Base-by-base conservation (phyloP, 306 rosid species). In the Luffa acutangula region DNA sequence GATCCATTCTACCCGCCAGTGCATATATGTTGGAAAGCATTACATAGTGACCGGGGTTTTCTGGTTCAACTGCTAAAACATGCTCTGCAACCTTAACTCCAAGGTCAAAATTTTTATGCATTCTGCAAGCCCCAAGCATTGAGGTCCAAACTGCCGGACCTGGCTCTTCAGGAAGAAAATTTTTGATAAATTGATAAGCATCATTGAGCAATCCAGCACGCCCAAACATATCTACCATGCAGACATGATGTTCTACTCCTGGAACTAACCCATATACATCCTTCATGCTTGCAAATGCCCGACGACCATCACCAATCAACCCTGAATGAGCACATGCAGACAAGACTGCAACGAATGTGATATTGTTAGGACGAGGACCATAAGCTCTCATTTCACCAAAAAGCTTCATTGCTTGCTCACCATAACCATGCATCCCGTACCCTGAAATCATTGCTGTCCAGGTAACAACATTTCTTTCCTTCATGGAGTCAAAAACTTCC, bases 391-490 rank as follows among this genome's bases (percentile, higher is more conserved):
- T 92, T 60, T 67, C 67, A 20, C 66, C 21, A 71, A 89, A 95
- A 70, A 92, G 87, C 59, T 89, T 86, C 85, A 87, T 60, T 37
- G 97, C 97, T 76, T 89, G 88, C 82, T 17, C 83, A 9, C 98
- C 98, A 81, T 87, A 77, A 34, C 97, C 98, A 79, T 92, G 91
- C 80, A 83, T 86, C 36, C 96, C 98, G 64, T 91, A 92, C 79
- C 95, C 97, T 5, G 95, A 91, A 70, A 95, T 90, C 94, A 95
- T 92, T 59, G 97, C 91, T 0, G 97, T 95, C 97, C 98, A 95
- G 9, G 92, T 83, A 83, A 89, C 84, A 25, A 92, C 97, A 83
- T 91, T 95, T 79, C 88, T 67, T 39, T 91, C 92, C 3, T 80
- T 60, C 90, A 92, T 82, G 18, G 80, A 87, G 84, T 92, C 93